Conservation (phyloP, 2,329 filamentous ascomycete species). For the Trichophyton schoenleinii region DNA sequence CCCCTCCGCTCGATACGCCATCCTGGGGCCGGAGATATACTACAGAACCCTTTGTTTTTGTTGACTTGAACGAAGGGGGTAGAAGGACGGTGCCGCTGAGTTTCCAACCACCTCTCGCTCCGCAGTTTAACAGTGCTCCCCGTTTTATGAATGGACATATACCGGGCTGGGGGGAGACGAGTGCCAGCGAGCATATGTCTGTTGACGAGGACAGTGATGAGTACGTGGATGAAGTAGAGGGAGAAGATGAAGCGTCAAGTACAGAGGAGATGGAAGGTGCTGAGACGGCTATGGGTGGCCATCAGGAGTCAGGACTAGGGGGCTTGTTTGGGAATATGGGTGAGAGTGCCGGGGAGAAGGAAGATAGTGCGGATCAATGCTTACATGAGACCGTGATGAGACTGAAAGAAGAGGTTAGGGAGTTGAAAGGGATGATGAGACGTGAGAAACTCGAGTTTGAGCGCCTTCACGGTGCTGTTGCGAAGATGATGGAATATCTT, state of each 20-base stretch:
- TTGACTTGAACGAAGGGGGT: background rate
- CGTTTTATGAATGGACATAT: background rate
- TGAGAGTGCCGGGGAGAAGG: background rate
- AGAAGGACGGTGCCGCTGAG: background rate
- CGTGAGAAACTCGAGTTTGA: constrained; percentile 9
- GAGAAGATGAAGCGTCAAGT: background rate
- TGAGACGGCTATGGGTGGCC: background rate
- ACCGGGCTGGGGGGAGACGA: background rate
- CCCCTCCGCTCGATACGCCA: background rate
- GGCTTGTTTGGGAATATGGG: background rate
- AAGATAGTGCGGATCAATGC: background rate
- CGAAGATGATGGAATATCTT: background rate
- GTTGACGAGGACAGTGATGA: background rate
- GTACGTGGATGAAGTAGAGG: background rate
- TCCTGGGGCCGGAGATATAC: background rate
- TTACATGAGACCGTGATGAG: background rate
- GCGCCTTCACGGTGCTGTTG: constrained; percentile 3
- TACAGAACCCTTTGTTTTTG: background rate
- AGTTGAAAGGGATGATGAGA: constrained; percentile 7
- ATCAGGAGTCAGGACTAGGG: background rate
- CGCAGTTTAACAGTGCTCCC: background rate
- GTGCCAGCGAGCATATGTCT: background rate
- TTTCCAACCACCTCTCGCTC: background rate
- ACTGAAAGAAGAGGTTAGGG: constrained; percentile 6
- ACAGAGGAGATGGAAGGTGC: background rate